Evolutionary conservation across 202 grass and related monocot genomes (phyloP).

Genomic region (Eragrostis tef): DNA sequence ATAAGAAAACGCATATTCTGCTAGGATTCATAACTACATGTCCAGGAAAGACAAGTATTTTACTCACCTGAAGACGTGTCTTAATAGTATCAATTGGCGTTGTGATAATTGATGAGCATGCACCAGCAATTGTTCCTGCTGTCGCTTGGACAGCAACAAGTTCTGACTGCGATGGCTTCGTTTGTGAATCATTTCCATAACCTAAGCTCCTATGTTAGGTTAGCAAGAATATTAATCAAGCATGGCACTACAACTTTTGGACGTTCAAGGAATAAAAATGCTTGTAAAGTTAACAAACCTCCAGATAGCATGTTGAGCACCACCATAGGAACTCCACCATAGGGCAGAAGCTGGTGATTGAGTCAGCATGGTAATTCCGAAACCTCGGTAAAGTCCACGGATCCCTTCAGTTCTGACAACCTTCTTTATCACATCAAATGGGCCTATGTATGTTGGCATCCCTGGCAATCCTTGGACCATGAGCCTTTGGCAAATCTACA

Average conservation of each 20-base stretch:
- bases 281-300: slow-evolving; percentile 55
- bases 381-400: slow-evolving; percentile 87
- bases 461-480: slow-evolving; percentile 95
- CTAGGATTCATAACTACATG: slow-evolving; percentile 10
- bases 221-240: slow-evolving; percentile 40
- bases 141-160: slow-evolving; percentile 87
- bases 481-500: slow-evolving; percentile 85
- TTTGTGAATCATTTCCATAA: slow-evolving; percentile 65
- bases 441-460: slow-evolving; percentile 71
- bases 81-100: slow-evolving; percentile 97
- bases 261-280: slow-evolving; percentile 28
- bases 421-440: slow-evolving; percentile 75
- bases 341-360: slow-evolving; percentile 94
- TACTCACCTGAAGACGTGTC: slow-evolving; percentile 82
- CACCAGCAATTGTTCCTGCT: slow-evolving; percentile 87
- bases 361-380: slow-evolving; percentile 83
- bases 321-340: slow-evolving; percentile 95
- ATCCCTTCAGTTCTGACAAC: slow-evolving; percentile 76
- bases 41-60: slow-evolving; percentile 19
- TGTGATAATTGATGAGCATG: slow-evolving; percentile 95
- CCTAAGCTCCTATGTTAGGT: slow-evolving; percentile 71
- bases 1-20: not conserved
- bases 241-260: slow-evolving; percentile 2
- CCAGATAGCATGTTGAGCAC: slow-evolving; percentile 92
- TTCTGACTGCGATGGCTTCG: slow-evolving; percentile 80